Conservation (phyloP, 768 basidiomycete genomes). For the Fistulinella prunicolor region DNA sequence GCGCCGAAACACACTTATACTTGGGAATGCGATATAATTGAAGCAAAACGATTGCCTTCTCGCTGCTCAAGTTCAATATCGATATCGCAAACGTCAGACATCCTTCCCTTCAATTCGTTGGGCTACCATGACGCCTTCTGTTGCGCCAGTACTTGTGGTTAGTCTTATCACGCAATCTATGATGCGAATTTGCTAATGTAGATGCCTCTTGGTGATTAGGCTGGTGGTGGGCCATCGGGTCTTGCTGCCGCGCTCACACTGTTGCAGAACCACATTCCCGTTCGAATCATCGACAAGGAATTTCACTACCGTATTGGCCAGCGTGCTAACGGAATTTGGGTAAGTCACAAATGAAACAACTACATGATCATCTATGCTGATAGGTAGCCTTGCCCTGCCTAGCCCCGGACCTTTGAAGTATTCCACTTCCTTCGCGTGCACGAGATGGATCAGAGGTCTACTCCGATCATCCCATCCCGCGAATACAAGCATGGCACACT, state of each 20-base stretch:
- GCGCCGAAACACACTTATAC: too few relatives aligned
- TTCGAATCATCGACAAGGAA: constrained; percentile 52
- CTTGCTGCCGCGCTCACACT: constrained; percentile 33
- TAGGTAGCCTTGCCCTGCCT: neutral
- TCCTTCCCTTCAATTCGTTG: too few relatives aligned
- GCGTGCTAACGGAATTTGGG: constrained; percentile 40
- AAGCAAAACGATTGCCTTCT: too few relatives aligned
- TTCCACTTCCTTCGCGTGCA: constrained; percentile 40
- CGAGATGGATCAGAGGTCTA: constrained; percentile 36
- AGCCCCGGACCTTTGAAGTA: constrained; percentile 41
- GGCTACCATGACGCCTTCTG: constrained; percentile 10
- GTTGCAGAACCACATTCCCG: constrained; percentile 43
- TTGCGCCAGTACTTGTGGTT: constrained; percentile 21
- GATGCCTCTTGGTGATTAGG: constrained; percentile 7
- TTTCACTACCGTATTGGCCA: constrained; percentile 34
- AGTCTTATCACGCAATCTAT: neutral
- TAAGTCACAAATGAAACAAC: constrained; percentile 9
- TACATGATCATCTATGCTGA: neutral
- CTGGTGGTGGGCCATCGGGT: constrained; percentile 31
- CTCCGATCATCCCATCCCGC: constrained; percentile 25
- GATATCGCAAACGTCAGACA: too few relatives aligned
- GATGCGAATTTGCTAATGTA: neutral
- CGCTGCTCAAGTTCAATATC: too few relatives aligned
- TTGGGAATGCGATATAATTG: too few relatives aligned
- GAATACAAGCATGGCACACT: constrained; percentile 32